Evolutionary conservation across 768 basidiomycete genomes (phyloP).

Genomic region (Amanita muscaria): DNA sequence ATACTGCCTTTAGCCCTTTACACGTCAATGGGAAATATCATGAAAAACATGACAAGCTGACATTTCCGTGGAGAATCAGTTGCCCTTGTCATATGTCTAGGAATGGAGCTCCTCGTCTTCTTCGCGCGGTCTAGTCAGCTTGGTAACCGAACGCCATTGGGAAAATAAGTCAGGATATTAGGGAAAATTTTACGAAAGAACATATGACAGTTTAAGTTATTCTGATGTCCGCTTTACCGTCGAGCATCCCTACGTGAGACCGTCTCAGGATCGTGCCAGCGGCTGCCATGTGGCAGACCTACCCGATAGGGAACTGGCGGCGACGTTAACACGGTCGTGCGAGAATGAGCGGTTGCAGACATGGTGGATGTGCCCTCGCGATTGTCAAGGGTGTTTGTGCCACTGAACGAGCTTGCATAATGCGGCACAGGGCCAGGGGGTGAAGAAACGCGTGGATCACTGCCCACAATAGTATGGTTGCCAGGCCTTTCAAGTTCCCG

Average conservation of each 20-base stretch:
- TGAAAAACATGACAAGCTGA: too few relatives aligned
- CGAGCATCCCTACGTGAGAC: constrained; percentile 3
- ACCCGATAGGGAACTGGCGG: not conserved
- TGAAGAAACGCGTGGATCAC: constrained; percentile 2
- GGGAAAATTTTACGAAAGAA: not conserved
- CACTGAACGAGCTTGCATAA: not conserved
- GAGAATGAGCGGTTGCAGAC: not conserved
- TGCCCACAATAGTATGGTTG: constrained; percentile 16
- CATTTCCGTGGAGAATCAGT: too few relatives aligned
- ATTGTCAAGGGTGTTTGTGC: not conserved
- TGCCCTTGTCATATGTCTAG: not conserved
- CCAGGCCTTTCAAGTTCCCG: constrained; percentile 31
- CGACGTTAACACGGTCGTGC: not conserved
- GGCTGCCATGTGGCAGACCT: not conserved
- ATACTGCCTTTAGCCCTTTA: too few relatives aligned
- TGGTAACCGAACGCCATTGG: not conserved
- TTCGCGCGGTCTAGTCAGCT: too few relatives aligned
- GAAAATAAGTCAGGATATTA: not conserved
- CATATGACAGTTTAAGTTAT: too few relatives aligned
- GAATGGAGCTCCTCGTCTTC: too few relatives aligned
- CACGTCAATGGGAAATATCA: too few relatives aligned
- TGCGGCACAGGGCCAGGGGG: not conserved
- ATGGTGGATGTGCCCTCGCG: not conserved
- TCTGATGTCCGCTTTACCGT: not conserved
- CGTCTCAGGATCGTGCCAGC: constrained; percentile 2